Evolutionary conservation across 192 early-diverging fungal genomes (phyloP), one percentile per base, ranked within the genome.

Genomic region (Coemansia sp.): DNA sequence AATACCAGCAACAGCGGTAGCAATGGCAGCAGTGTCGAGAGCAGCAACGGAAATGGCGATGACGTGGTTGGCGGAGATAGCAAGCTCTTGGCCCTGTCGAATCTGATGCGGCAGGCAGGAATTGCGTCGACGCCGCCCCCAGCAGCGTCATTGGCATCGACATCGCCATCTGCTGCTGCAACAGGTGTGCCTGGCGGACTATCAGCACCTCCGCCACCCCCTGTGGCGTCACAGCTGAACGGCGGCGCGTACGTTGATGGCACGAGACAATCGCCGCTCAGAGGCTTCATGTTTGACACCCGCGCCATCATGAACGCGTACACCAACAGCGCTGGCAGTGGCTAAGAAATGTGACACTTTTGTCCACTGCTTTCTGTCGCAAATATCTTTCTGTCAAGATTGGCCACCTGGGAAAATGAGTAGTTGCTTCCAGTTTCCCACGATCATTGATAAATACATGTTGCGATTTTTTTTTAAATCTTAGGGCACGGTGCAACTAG

Each of bases 91-190:
- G 66, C 77, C 53, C 69, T 86, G 59, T 71, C 78, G 12, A 75
- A 39, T 68, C 69, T 79, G 82, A 86, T 72, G 59, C 84, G 60
- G 65, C 76, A 53, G 62, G 75, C 45, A n/a, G 83, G 43, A 43
- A 80, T 64, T 73, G 49, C 73, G 8, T 47, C 71, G 29, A 70
- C 64, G 27, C 58, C 68, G 34, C 68, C 65, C 45, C 60, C 61
- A 22, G 64, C 61, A 22, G 60, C 30, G 29, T 30, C 44, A n/a
- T 34, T 20, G 32, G 12, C 11, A 53, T 44, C 49, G 18, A 11
- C 53, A 44, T 27, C 45, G 38, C 3, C 50, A 56, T 35, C 22
- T 38, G 27, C n/a, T 60, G 18, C 29, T 10, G n/a, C 55, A 13
- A 8, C 44, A 10, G 12, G 37, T 13, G 64, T 20, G 18, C 20